Evolutionary conservation across 2,329 filamentous ascomycete species (phyloP).

Genomic region (Beauveria sp.): DNA sequence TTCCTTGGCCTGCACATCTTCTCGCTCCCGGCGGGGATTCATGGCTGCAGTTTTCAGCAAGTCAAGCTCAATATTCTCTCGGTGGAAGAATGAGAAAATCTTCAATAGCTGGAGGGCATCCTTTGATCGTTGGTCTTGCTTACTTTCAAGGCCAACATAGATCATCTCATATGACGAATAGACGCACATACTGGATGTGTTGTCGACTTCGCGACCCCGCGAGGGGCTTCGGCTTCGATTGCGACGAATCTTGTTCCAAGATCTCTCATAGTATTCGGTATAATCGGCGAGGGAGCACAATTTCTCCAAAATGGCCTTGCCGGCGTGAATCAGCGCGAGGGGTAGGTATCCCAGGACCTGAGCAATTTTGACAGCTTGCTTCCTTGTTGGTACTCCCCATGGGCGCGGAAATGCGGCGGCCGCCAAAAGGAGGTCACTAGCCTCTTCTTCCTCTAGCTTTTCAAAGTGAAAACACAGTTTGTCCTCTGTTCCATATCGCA

Average conservation of each 20-base stretch:
- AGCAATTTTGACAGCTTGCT: slow-evolving; percentile 5
- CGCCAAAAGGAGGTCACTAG: slow-evolving; percentile 7
- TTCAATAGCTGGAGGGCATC: slow-evolving; percentile 10
- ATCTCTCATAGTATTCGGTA: slow-evolving; percentile 7
- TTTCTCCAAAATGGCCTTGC: slow-evolving; percentile 7
- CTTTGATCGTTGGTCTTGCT: not conserved
- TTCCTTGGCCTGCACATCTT: not conserved
- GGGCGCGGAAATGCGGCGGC: slow-evolving; percentile 7
- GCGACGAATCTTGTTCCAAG: not conserved
- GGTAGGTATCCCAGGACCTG: slow-evolving; percentile 9
- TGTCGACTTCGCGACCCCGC: not conserved
- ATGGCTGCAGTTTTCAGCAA: slow-evolving; percentile 2
- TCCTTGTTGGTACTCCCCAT: not conserved
- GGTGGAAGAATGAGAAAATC: slow-evolving; percentile 10
- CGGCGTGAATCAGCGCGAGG: slow-evolving; percentile 13
- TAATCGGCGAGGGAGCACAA: slow-evolving; percentile 10
- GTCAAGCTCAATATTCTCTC: slow-evolving; percentile 6
- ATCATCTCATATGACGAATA: slow-evolving; percentile 10
- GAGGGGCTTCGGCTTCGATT: not conserved
- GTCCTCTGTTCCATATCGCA: slow-evolving; percentile 5
- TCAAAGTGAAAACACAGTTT: slow-evolving; percentile 5
- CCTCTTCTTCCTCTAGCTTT: slow-evolving; percentile 5
- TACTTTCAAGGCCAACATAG: slow-evolving; percentile 9
- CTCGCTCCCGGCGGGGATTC: not conserved
- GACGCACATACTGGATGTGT: not conserved